Evolutionary conservation across 371 early-diverging fungal genomes (phyloP).

Genomic region (Massospora cicadina): DNA sequence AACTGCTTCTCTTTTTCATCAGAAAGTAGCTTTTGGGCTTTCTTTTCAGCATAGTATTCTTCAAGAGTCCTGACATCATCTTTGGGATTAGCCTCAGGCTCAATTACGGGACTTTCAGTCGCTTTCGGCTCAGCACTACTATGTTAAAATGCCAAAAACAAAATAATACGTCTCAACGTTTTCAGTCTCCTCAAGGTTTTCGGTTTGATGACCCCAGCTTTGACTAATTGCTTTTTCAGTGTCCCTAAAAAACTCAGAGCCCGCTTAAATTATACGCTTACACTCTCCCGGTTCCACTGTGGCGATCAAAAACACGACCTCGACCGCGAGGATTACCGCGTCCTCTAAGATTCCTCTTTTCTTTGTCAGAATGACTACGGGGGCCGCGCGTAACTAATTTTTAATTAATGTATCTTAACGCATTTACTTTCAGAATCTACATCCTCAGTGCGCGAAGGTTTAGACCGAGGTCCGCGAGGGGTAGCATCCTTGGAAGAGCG

Average conservation of each 20-base stretch:
- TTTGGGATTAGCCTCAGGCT: conserved; percentile 25
- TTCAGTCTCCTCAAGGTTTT: conserved; percentile 11
- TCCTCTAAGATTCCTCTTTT: conserved; percentile 11
- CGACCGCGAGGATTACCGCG: conserved; percentile 17
- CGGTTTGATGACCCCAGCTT: conserved; percentile 37
- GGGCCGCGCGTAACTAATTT: conserved; percentile 18
- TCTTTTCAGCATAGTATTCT: conserved; percentile 54
- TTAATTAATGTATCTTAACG: not conserved
- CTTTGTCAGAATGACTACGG: conserved; percentile 19
- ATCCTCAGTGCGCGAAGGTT: not conserved
- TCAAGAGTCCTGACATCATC: conserved; percentile 56
- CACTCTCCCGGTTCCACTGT: conserved; percentile 50
- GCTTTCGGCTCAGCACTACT: conserved; percentile 14
- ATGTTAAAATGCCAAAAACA: not conserved
- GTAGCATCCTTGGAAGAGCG: not conserved
- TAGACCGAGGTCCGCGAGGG: not conserved
- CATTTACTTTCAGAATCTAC: not conserved
- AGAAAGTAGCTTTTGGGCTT: conserved; percentile 24
- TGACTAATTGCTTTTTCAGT: conserved; percentile 69
- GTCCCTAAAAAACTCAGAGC: conserved; percentile 22
- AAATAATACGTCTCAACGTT: conserved; percentile 1
- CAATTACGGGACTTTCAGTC: conserved; percentile 3
- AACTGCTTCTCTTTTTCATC: conserved; percentile 28
- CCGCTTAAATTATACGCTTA: conserved; percentile 16
- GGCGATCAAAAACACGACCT: conserved; percentile 68